Base-by-base conservation (phyloP, 129 eudicot species). In the Apium graveolens region DNA sequence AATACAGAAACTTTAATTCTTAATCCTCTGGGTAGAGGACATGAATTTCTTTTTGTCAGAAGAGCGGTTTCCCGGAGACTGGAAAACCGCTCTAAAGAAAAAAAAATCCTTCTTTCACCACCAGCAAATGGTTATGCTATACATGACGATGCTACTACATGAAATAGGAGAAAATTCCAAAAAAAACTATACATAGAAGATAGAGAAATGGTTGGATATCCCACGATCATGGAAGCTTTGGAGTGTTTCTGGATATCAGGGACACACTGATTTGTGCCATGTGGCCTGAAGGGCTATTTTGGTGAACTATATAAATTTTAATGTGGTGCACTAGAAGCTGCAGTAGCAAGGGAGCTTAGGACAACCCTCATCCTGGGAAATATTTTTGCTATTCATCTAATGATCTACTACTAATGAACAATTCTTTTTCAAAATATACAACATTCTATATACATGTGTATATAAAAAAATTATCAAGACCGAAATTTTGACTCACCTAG, bases 81-180 rank as follows among this genome's bases (percentile, higher is more conserved):
- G 79, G 71, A 77, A 77, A 77, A 77, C 80, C 80, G 80, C 80
- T 69, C 80, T 77, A 0, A 37, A 29, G n/a, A 41, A 57, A 42
- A 62, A 72, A 38, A 9, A 60, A 60, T 26, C n/a, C 32, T 57
- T 37, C 73, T 77, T 69, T 62, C 62, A 26, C 72, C 14, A 57
- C 44, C 37, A 39, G 70, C 57, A 77, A 34, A 55, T 11, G 51
- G 10, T 39, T 74, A 38, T 14, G 10, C 49, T 62, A 77, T 60
- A 26, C 3, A 55, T 38, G 55, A 42, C 17, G 17, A 31, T 77
- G 20, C 20, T 60, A 29, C 16, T 57, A 29, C 66, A 14, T 46
- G 80, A 29, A 77, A 77, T 24, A 21, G 73, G 27, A n/a, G 14
- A 60, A n/a, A n/a, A n/a, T 60, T 9, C 32, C 32, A 26, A 10